A percentile compares a stretch with the other conserved stretches of the same genome.
These are phyloP conservation scores for Naganishia onofrii DNA, from an alignment of 768 basidiomycete species.

Conservation along the genomic window DNA sequence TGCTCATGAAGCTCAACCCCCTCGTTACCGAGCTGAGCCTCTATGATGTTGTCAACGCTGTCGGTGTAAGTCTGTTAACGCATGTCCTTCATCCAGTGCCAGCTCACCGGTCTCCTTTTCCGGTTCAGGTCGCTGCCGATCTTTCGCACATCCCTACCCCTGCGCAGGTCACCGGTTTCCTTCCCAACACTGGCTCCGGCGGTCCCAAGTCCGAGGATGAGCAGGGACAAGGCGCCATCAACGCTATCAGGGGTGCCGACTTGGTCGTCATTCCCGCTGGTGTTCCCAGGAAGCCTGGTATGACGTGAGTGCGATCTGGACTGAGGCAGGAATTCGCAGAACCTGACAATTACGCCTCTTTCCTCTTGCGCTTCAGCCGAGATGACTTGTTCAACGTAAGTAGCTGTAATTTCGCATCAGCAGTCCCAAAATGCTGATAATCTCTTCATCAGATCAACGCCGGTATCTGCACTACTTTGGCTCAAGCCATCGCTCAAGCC, in stretches of 20 bases:
- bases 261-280: constrained; percentile 94
- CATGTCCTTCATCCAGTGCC: background rate
- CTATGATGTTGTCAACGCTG: constrained; percentile 92
- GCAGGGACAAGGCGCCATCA: constrained; percentile 64
- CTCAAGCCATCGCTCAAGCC: constrained; percentile 75
- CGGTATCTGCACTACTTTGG: constrained; percentile 90
- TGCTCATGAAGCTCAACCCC: constrained; percentile 89
- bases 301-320: constrained; percentile 48
- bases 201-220: constrained; percentile 58
- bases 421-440: constrained; percentile 7
- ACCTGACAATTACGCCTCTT: background rate
- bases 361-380: constrained; percentile 35
- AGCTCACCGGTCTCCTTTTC: background rate
- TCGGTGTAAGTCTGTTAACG: constrained; percentile 61
- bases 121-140: constrained; percentile 72
- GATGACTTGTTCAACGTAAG: constrained; percentile 45
- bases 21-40: constrained; percentile 77
- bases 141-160: constrained; percentile 88
- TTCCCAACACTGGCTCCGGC: constrained; percentile 36
- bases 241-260: constrained; percentile 77
- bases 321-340: background rate
- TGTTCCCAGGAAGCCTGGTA: constrained; percentile 75
- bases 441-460: constrained; percentile 75
- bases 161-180: constrained; percentile 63
- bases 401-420: background rate